Evolutionary conservation across 306 rosid genomes (phyloP).

Genomic region (Glycine latifolia): DNA sequence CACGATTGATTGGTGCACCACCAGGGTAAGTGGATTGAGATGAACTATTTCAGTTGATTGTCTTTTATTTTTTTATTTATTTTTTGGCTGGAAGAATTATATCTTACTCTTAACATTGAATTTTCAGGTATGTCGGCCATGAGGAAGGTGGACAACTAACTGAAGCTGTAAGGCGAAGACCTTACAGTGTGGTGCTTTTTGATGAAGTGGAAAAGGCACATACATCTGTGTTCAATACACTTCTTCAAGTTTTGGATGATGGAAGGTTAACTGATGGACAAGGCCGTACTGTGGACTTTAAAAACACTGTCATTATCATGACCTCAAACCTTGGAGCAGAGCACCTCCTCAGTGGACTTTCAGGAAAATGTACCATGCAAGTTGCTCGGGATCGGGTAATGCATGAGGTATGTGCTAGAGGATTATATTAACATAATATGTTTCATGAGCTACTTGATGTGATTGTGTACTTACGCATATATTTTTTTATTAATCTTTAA

Average conservation of each 20-base stretch:
- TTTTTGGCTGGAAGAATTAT: not conserved
- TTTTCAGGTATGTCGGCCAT: slow-evolving; percentile 80
- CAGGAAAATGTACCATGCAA: slow-evolving; percentile 80
- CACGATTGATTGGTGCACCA: slow-evolving; percentile 93
- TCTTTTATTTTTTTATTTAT: not conserved
- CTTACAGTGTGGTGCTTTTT: slow-evolving; percentile 82
- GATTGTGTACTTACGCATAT: not conserved
- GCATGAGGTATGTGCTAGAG: slow-evolving; percentile 62
- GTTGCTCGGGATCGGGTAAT: slow-evolving; percentile 76
- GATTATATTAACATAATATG: too few species aligned
- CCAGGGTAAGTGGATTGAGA: slow-evolving; percentile 71
- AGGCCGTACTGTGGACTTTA: slow-evolving; percentile 89
- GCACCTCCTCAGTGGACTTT: slow-evolving; percentile 74
- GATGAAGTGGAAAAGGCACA: slow-evolving; percentile 98
- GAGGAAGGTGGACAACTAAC: slow-evolving; percentile 98
- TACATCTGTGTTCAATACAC: slow-evolving; percentile 76
- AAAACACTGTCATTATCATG: slow-evolving; percentile 89
- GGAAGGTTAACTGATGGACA: slow-evolving; percentile 94
- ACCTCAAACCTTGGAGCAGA: slow-evolving; percentile 96
- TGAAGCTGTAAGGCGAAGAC: slow-evolving; percentile 91
- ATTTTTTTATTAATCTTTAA: not conserved
- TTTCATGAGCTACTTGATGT: not conserved
- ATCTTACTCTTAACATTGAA: not conserved
- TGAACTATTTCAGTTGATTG: not conserved
- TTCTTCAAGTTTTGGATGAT: slow-evolving; percentile 88